These are phyloP conservation scores for Dictyostelium citrinum DNA, from an alignment of 78 protist species.

Conservation along the genomic window DNA sequence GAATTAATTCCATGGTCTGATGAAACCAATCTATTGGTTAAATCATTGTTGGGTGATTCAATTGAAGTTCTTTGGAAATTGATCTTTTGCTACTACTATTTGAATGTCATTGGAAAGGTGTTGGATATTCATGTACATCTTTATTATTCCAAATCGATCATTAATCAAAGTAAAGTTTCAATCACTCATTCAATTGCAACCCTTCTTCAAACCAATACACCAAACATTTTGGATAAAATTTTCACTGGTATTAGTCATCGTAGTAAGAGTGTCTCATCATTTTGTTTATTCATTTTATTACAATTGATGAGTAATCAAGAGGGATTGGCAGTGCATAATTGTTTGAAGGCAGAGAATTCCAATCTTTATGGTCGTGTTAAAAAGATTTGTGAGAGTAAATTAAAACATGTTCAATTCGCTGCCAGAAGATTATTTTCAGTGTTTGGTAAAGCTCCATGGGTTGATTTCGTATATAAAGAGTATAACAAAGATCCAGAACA, in stretches of 20 bases:
- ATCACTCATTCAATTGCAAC: conserved; percentile 49
- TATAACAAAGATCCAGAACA: conserved; percentile 57
- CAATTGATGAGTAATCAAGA: conserved; percentile 66
- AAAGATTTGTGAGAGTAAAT: conserved; percentile 20
- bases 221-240: conserved; percentile 46
- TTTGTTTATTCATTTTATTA: conserved; percentile 30
- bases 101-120: conserved; percentile 32
- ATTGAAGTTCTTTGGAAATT: conserved; percentile 15
- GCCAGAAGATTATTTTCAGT: conserved; percentile 32
- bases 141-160: conserved; percentile 22
- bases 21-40: conserved; percentile 22
- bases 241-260: conserved; percentile 70
- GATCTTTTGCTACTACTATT: conserved; percentile 34
- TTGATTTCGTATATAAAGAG: conserved; percentile 48
- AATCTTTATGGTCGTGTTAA: conserved; percentile 49
- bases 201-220: conserved; percentile 49
- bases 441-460: conserved; percentile 37
- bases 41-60: conserved; percentile 16
- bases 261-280: conserved; percentile 4
- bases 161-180: conserved; percentile 46
- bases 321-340: conserved; percentile 42
- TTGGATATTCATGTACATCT: conserved; percentile 75
- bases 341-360: conserved; percentile 13
- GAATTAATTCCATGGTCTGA: conserved; percentile 61
- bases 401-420: conserved; percentile 70